Evolutionary conservation across 805 yeast genomes (phyloP).

Genomic region (Schwanniomyces polymorphus): DNA sequence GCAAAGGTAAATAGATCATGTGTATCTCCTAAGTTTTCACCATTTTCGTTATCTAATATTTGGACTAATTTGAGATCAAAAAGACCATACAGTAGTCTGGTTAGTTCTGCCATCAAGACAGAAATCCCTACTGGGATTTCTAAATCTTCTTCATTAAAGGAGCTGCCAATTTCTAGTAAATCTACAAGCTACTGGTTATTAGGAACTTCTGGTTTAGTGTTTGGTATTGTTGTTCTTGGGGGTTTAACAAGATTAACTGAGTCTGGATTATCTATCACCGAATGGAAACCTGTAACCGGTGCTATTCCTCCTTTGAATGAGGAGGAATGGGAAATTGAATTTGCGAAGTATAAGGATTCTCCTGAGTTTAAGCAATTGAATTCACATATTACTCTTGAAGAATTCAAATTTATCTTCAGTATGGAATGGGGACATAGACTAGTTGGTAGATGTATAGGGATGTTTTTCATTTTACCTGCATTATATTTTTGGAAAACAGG

Average conservation of each 20-base stretch:
- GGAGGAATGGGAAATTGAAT: conserved; percentile 84
- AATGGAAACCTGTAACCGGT: conserved; percentile 98
- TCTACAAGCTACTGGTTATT: conserved; percentile 83
- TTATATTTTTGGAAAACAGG: conserved; percentile 70
- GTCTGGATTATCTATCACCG: conserved; percentile 93
- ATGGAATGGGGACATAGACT: conserved; percentile 98
- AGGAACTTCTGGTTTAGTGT: conserved; percentile 84
- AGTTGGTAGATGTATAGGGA: conserved; percentile 89
- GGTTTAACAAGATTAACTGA: conserved; percentile 95
- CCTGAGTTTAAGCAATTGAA: conserved; percentile 92
- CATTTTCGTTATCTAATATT: conserved; percentile 5
- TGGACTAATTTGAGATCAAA: conserved; percentile 2
- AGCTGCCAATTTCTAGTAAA: conserved; percentile 20
- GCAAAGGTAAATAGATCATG: conserved; percentile 17
- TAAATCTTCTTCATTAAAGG: neutral
- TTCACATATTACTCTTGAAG: conserved; percentile 85
- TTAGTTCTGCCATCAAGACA: neutral
- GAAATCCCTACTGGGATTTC: neutral
- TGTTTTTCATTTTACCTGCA: conserved; percentile 81
- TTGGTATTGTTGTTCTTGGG: conserved; percentile 94
- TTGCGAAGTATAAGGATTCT: conserved; percentile 72
- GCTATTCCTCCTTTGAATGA: conserved; percentile 83
- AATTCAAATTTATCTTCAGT: conserved; percentile 88
- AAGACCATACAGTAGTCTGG: conserved; percentile 3
- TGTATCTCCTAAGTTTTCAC: conserved; percentile 11